A percentile compares a stretch with the other conserved stretches of the same genome.
Conservation (phyloP, 768 basidiomycete species). For the Mycena albidolilacea region DNA sequence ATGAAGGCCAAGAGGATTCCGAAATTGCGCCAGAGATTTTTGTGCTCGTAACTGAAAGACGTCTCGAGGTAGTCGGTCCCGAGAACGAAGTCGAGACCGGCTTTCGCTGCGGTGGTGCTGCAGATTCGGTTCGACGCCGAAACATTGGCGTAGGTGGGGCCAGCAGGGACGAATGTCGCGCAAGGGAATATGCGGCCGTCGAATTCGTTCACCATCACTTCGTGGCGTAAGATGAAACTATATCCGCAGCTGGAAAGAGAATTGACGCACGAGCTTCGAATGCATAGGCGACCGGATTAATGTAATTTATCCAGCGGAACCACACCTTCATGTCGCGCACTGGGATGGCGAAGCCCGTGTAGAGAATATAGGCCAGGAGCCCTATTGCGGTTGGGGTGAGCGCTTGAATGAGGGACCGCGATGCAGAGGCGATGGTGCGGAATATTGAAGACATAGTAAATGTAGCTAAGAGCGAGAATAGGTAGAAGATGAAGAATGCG, state of each 20-base stretch:
- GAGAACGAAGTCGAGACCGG: constrained; percentile 56
- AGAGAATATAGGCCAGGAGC: constrained; percentile 57
- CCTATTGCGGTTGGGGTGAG: constrained; percentile 48
- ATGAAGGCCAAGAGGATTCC: constrained; percentile 65
- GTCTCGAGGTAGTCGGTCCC: constrained; percentile 58
- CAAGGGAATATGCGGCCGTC: constrained; percentile 52
- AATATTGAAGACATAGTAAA: constrained; percentile 54
- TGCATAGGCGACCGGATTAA: constrained; percentile 61
- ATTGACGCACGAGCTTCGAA: constrained; percentile 52
- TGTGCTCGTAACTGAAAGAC: constrained; percentile 46
- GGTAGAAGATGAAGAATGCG: constrained; percentile 57
- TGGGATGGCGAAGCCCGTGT: constrained; percentile 58
- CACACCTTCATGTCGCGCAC: constrained; percentile 46
- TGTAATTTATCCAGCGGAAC: constrained; percentile 53
- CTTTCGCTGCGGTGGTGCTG: constrained; percentile 55
- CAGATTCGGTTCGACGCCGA: constrained; percentile 59
- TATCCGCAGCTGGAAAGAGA: not conserved
- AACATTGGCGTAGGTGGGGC: constrained; percentile 52
- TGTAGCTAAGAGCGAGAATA: constrained; percentile 50
- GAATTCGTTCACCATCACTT: constrained; percentile 67
- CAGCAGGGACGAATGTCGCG: constrained; percentile 49
- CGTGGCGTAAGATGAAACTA: not conserved
- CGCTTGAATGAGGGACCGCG: constrained; percentile 52
- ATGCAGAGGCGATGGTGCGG: constrained; percentile 50
- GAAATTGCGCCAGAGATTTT: constrained; percentile 54